Evolutionary conservation across 2,329 filamentous ascomycete species (phyloP).

Genomic region (Beauveria sp.): DNA sequence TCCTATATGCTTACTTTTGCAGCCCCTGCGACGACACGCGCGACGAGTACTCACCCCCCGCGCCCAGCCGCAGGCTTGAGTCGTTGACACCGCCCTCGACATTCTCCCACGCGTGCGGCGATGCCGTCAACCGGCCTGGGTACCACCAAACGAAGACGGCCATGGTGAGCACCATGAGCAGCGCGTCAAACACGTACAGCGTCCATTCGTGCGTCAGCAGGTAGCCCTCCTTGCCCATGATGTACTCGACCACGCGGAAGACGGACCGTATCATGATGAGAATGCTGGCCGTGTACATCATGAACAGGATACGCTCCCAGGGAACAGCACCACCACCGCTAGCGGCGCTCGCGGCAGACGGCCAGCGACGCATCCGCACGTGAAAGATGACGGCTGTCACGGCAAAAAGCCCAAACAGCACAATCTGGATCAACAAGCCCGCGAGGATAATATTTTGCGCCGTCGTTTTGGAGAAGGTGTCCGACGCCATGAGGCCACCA

Average conservation of each 20-base stretch:
- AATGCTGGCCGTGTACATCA: slow-evolving; percentile 29
- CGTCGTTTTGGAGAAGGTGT: slow-evolving; percentile 19
- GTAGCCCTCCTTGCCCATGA: slow-evolving; percentile 32
- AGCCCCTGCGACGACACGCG: background rate
- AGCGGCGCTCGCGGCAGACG: slow-evolving; percentile 13
- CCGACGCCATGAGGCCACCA: slow-evolving; percentile 26
- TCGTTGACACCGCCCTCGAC: background rate
- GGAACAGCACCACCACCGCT: slow-evolving; percentile 12
- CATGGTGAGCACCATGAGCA: slow-evolving; percentile 19
- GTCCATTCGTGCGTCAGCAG: slow-evolving; percentile 32
- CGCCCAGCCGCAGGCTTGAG: slow-evolving; percentile 1
- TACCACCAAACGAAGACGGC: slow-evolving; percentile 17
- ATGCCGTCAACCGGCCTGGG: slow-evolving; percentile 13
- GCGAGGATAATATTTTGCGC: slow-evolving; percentile 48
- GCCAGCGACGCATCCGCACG: slow-evolving; percentile 19
- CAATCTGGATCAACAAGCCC: slow-evolving; percentile 49
- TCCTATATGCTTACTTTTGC: background rate
- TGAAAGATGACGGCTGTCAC: slow-evolving; percentile 42
- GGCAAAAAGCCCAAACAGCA: slow-evolving; percentile 50
- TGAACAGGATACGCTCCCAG: slow-evolving; percentile 28
- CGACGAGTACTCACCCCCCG: background rate
- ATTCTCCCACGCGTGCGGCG: slow-evolving; percentile 5
- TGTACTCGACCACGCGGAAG: slow-evolving; percentile 42
- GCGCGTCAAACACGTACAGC: slow-evolving; percentile 35
- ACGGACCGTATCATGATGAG: slow-evolving; percentile 37